Evolutionary conservation across 331 rosid species (phyloP), one percentile per base, ranked within the genome.

Genomic region (Pyrus hybrid): DNA sequence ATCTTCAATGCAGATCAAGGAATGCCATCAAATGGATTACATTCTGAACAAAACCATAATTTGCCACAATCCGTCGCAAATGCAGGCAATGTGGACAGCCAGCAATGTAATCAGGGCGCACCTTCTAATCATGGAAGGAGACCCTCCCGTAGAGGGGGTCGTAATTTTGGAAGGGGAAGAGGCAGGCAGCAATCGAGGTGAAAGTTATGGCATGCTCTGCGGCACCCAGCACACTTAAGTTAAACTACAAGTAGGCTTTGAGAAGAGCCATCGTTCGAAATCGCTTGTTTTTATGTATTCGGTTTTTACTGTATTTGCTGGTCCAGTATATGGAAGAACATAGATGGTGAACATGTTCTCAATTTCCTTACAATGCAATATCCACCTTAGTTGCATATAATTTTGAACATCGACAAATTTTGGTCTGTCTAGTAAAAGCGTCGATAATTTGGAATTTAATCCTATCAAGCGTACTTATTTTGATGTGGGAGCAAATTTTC

Each of bases 121-220:
- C 77, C 87, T 76, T 71, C 82, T 47, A 70, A 70, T 67, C 85
- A 21, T 69, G 91, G 90, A 63, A 84, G 93, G 69, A 78, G 76
- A 37, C 45, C 45, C 45, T 37, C 45, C 13, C 45, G 8, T 37
- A 11, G 45, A 9, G 45, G 45, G 45, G 45, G 45, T 37, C 45
- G 45, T 37, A 11, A 37, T 79, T 81, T 77, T 80, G 84, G 84
- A 70, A n/a, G 82, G 51, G 79, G 74, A 32, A 68, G 83, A 60
- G 87, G 87, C 45, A 43, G 88, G 88, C 82, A 82, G 67, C 91
- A 88, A 58, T 23, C 84, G 30, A 80, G 70, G 61, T 85, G 83
- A 87, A 64, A 76, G 63, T 33, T 33, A 33, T 9, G 62, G 30
- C 62, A 70, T 65, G 14, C 76, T 63, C 37, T 20, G 33, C 11